Evolutionary conservation across 2,329 filamentous ascomycete species (phyloP).

Genomic region (Tolypocladium capitatum): DNA sequence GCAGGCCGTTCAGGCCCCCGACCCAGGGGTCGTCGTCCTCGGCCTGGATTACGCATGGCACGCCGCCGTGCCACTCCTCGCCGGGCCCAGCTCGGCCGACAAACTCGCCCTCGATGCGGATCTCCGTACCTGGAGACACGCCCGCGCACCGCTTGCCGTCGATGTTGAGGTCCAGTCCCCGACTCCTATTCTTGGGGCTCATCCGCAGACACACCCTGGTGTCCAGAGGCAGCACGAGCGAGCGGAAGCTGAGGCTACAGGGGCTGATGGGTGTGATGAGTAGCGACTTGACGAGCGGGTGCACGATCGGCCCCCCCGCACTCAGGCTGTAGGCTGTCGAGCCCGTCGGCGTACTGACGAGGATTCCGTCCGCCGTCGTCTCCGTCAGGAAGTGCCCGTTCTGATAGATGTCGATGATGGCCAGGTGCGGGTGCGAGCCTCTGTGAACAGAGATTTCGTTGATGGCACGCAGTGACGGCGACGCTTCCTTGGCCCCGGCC

Average conservation of each 20-base stretch:
- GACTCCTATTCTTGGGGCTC: slow-evolving; percentile 65
- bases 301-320: slow-evolving; percentile 83
- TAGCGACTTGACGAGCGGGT: slow-evolving; percentile 78
- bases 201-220: slow-evolving; percentile 72
- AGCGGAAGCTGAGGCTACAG: slow-evolving; percentile 80
- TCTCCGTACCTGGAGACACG: slow-evolving; percentile 65
- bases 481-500: slow-evolving; percentile 20
- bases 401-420: slow-evolving; percentile 82
- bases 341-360: slow-evolving; percentile 86
- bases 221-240: slow-evolving; percentile 75
- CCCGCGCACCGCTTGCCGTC: slow-evolving; percentile 59
- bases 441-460: slow-evolving; percentile 94
- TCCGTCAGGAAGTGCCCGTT: slow-evolving; percentile 84
- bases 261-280: slow-evolving; percentile 91
- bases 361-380: slow-evolving; percentile 87
- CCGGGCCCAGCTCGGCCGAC: slow-evolving; percentile 36
- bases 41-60: slow-evolving; percentile 75
- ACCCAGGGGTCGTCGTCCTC: slow-evolving; percentile 90
- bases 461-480: slow-evolving; percentile 53
- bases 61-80: slow-evolving; percentile 57
- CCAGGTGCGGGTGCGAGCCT: slow-evolving; percentile 77
- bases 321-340: slow-evolving; percentile 94
- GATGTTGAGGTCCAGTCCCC: slow-evolving; percentile 67
- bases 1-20: slow-evolving; percentile 75
- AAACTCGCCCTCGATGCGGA: slow-evolving; percentile 76